A percentile compares a stretch with the other conserved stretches of the same genome.
These are phyloP conservation scores for Neopestalotiopsis rosae DNA, from an alignment of 2,329 filamentous ascomycete species.

Conservation along the genomic window DNA sequence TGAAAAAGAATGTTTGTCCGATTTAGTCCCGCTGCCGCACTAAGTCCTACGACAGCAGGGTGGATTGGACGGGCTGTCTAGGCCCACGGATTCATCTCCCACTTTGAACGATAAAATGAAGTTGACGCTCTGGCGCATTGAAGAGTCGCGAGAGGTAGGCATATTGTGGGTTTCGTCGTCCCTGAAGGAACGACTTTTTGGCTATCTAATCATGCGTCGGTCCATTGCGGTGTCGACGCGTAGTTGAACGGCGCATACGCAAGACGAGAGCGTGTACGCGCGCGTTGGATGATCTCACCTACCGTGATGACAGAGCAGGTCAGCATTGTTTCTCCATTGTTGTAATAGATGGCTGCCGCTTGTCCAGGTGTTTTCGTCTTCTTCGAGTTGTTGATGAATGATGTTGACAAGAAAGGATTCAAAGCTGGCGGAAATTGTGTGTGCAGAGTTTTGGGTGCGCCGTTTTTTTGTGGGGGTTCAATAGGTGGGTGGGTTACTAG, in stretches of 20 bases:
- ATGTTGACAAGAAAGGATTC: background rate
- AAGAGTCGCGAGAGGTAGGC: conserved; percentile 64
- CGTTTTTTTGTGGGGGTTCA: background rate
- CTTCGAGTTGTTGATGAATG: background rate
- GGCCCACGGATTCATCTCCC: conserved; percentile 66
- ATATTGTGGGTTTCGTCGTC: conserved; percentile 55
- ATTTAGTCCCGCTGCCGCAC: conserved; percentile 69
- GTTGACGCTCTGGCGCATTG: conserved; percentile 65
- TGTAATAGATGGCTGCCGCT: background rate
- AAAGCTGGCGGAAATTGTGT: background rate
- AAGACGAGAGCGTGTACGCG: background rate
- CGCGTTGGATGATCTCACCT: background rate
- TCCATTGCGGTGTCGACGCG: background rate
- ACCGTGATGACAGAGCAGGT: background rate
- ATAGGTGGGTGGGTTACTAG: background rate
- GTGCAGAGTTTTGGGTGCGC: background rate
- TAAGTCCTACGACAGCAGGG: conserved; percentile 62
- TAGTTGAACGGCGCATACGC: background rate
- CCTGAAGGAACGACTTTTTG: background rate
- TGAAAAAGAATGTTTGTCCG: conserved; percentile 57
- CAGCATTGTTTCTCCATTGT: background rate
- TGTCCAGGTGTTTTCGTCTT: background rate
- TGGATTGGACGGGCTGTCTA: conserved; percentile 73
- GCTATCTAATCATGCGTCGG: background rate
- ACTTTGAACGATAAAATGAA: conserved; percentile 62